Conservation (phyloP, 441 rosid genomes). For the Populus hybrid region DNA sequence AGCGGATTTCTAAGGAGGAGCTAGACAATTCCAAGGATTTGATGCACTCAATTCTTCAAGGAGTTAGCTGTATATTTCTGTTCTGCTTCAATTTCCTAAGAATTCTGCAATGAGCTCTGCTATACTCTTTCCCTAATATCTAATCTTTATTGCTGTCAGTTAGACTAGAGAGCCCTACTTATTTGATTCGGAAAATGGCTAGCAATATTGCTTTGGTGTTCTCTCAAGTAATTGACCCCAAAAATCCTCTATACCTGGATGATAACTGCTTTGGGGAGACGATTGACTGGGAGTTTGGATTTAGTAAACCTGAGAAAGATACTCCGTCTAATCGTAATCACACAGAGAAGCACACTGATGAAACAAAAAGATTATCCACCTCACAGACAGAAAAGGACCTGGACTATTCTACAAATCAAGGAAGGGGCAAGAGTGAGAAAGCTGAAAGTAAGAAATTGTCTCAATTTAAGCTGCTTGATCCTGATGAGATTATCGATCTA, state of each 20-base stretch:
- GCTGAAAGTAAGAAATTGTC: slow-evolving; percentile 42
- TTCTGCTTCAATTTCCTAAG: slow-evolving; percentile 17
- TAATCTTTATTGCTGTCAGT: slow-evolving; percentile 50
- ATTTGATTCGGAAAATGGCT: slow-evolving; percentile 84
- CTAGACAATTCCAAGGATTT: slow-evolving; percentile 68
- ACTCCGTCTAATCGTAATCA: slow-evolving; percentile 26
- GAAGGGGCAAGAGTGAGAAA: slow-evolving; percentile 28
- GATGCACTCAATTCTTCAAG: slow-evolving; percentile 89
- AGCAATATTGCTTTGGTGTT: slow-evolving; percentile 77
- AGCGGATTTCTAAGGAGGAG: slow-evolving; percentile 83
- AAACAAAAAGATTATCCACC: slow-evolving; percentile 30
- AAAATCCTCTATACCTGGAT: slow-evolving; percentile 84
- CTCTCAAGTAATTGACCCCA: slow-evolving; percentile 89
- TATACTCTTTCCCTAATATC: slow-evolving; percentile 13
- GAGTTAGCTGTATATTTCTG: slow-evolving; percentile 77
- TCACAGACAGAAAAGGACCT: slow-evolving; percentile 35
- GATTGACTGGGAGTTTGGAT: slow-evolving; percentile 88
- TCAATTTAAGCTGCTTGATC: slow-evolving; percentile 57
- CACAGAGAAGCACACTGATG: slow-evolving; percentile 29
- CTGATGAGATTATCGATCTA: slow-evolving; percentile 91
- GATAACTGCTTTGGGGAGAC: slow-evolving; percentile 63
- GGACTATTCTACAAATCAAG: slow-evolving; percentile 23
- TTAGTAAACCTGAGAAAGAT: slow-evolving; percentile 38
- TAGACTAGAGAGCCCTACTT: slow-evolving; percentile 87
- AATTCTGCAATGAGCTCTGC: slow-evolving; percentile 21